Conservation (phyloP, 345 rosid genomes). For the Hypericum perforatum region DNA sequence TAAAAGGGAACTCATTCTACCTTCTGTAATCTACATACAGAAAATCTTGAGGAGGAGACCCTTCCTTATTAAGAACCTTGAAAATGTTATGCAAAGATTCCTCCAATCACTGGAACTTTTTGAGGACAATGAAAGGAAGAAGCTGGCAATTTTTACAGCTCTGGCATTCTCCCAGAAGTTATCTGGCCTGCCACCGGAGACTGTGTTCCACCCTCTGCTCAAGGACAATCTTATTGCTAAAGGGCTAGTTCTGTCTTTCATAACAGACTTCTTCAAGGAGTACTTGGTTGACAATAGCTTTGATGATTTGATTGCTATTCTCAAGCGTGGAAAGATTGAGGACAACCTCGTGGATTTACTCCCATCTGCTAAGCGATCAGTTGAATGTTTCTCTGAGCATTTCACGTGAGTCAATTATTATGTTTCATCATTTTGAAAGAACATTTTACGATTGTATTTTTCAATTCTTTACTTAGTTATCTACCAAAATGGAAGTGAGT, state of each 20-base stretch:
- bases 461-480: too few species aligned
- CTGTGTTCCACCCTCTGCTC: conserved; percentile 92
- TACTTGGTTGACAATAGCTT: conserved; percentile 92
- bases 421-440: not conserved
- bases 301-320: conserved; percentile 81
- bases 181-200: conserved; percentile 95
- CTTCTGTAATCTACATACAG: conserved; percentile 82
- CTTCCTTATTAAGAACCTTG: conserved; percentile 91
- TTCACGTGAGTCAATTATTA: conserved; percentile 55
- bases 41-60: conserved; percentile 86
- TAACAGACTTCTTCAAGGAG: conserved; percentile 94
- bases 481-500: too few species aligned
- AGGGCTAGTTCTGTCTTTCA: conserved; percentile 92
- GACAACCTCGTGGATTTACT: conserved; percentile 77
- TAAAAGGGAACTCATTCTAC: conserved; percentile 62
- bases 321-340: conserved; percentile 93
- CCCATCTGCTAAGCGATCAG: conserved; percentile 71
- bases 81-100: conserved; percentile 88
- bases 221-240: conserved; percentile 98
- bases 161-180: conserved; percentile 97
- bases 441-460: too few species aligned
- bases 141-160: conserved; percentile 94
- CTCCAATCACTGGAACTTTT: conserved; percentile 95
- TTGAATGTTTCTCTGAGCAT: conserved; percentile 91
- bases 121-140: conserved; percentile 95